A percentile compares a stretch with the other conserved stretches of the same genome.
phyloP scores from a whole-genome alignment of 495 filamentous ascomycete species.

The Thermothielavioides terrestris region DNA sequence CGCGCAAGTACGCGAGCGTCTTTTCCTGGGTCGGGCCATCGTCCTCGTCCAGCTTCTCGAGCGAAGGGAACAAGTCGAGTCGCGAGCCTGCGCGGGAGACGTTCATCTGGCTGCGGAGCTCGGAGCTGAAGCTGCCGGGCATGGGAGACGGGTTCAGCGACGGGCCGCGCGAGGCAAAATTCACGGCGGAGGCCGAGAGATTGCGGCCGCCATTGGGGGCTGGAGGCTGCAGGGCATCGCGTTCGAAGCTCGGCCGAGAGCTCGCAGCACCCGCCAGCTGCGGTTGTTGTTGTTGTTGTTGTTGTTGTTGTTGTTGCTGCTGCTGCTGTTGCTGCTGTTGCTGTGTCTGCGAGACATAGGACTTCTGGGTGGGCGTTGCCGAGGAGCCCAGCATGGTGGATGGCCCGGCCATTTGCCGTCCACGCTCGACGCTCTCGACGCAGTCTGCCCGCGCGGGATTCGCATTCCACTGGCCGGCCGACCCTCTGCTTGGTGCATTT shows the following conservation, averaged over 20 bases:
- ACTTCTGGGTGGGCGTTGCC: conserved; percentile 64
- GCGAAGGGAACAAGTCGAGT: conserved; percentile 47
- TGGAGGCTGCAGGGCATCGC: conserved; percentile 45
- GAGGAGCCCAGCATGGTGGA: conserved; percentile 54
- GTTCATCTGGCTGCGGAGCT: conserved; percentile 66
- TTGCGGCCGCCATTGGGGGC: conserved; percentile 32
- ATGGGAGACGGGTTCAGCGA: conserved; percentile 60
- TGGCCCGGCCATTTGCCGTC: conserved; percentile 48
- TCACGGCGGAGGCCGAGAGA: conserved; percentile 52
- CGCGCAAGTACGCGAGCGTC: conserved; percentile 61
- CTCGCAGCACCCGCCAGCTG: conserved; percentile 25
- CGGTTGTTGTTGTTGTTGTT: background rate
- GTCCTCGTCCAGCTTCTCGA: conserved; percentile 57
- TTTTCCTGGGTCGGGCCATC: conserved; percentile 58
- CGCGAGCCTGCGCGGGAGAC: conserved; percentile 62
- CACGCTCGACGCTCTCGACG: conserved; percentile 25
- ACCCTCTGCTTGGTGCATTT: conserved; percentile 5
- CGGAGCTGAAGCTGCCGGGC: conserved; percentile 89
- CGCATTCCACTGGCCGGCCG: conserved; percentile 19
- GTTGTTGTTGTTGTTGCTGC: background rate
- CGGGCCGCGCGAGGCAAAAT: conserved; percentile 52
- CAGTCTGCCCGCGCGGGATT: conserved; percentile 10
- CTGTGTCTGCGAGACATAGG: conserved; percentile 46
- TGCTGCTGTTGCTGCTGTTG: conserved; percentile 1
- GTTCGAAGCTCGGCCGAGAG: conserved; percentile 39